Evolutionary conservation across 805 yeast genomes (phyloP).

Genomic region (Limtongia smithiae): DNA sequence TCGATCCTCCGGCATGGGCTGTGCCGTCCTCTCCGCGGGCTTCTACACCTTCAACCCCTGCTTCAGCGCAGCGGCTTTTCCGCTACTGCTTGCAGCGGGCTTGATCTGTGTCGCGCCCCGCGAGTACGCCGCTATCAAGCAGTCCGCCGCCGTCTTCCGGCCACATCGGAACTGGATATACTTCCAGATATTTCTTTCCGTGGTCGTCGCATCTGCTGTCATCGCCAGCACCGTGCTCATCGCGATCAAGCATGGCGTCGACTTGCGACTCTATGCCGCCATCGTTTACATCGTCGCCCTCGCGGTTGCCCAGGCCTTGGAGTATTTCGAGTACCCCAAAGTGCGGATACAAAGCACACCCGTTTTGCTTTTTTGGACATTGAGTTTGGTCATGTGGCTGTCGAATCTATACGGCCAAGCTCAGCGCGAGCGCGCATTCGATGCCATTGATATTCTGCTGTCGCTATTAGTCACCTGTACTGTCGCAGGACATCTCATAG

Average conservation of each 20-base stretch:
- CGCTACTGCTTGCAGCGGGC: slow-evolving; percentile 34
- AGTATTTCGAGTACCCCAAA: slow-evolving; percentile 70
- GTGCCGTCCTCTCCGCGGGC: no score
- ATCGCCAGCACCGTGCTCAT: slow-evolving; percentile 23
- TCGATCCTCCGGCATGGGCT: no score
- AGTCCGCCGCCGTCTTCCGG: slow-evolving; percentile 28
- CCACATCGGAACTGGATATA: slow-evolving; percentile 28
- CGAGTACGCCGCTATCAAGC: slow-evolving; percentile 32
- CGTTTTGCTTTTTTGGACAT: slow-evolving; percentile 72
- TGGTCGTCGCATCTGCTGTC: slow-evolving; percentile 29
- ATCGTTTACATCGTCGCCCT: slow-evolving; percentile 44
- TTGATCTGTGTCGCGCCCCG: slow-evolving; percentile 31
- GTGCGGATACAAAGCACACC: slow-evolving; percentile 61
- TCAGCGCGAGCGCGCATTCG: no score
- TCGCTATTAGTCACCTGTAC: no score
- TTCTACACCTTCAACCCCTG: slow-evolving; percentile 38
- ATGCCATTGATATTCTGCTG: no score
- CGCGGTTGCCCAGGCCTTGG: slow-evolving; percentile 53
- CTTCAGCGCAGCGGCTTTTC: slow-evolving; percentile 39
- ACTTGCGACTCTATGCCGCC: slow-evolving; percentile 40
- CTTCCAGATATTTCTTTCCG: slow-evolving; percentile 26
- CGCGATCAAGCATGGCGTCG: slow-evolving; percentile 34
- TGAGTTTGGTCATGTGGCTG: slow-evolving; percentile 38
- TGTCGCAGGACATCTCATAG: no score
- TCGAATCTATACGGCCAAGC: no score